Base-by-base conservation (phyloP, 2,329 filamentous ascomycete species). In the Emericellopsis atlantica region DNA sequence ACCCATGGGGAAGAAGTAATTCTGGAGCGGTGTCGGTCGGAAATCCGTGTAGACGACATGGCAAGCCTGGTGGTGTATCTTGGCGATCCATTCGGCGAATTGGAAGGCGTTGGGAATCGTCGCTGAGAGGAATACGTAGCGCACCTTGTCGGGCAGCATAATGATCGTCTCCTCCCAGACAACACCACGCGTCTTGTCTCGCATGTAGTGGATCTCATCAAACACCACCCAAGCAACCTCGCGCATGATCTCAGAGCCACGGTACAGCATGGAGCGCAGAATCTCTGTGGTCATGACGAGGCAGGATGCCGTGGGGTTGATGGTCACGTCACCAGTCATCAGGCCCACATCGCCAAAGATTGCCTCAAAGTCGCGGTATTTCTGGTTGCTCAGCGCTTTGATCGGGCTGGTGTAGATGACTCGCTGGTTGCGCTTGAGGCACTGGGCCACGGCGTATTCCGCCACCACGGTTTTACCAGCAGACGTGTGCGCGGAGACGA, bases 91-190 rank as follows among this genome's bases (percentile, higher is more conserved):
- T 61, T 98, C 90, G 51, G 92, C 92, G 54, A 98, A 98, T 61
- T 98, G 92, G 76, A 96, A 95, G 40, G 92, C 89, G 57, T 98
- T 98, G 41, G 92, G 92, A 47, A 98, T 98, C 2, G 93, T 98
- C 47, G 92, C 92, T 26, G 93, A 98, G 45, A 98, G 69, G 63
- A 98, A 98, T 42, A 98, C 93, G 56, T 96, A 98, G 65, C 88
- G 84, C 50, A 98, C 93, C 72, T 98, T 96, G 69, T 98, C 92
- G 4, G 92, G 92, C 24, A 98, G 72, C 49, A 98, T 73, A 54
- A 98, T 98, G 56, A 98, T 96, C 32, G 92, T 96, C 67, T 98
- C 92, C 61, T 98, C 92, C 92, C 92, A 98, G 3, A 98, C 92
- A 1, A 98, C 92, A 68, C 92, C 92, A 62, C 92, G 76, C 39